Evolutionary conservation across 176 grass and related monocot species (phyloP), one percentile per base, ranked within the genome.

Genomic region (Musa itinerans): DNA sequence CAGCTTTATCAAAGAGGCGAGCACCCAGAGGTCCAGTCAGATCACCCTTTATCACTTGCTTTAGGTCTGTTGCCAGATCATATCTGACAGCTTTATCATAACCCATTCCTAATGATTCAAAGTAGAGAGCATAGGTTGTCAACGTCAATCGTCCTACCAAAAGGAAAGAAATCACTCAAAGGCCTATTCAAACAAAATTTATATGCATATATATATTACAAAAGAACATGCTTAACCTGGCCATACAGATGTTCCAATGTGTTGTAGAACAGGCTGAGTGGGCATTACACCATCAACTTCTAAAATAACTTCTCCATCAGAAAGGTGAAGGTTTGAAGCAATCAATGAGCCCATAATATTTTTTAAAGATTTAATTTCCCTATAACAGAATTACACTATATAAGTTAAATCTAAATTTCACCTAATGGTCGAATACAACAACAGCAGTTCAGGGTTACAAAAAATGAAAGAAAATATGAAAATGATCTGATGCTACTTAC

Each of bases 1-100:
- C 84, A 1, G 90, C 95, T 58, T 93, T 98, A 74, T 91, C 95
- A 76, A 98, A 98, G n/a, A 98, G 88, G 56, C 82, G 95, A 50
- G 90, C 95, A 2, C 95, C 95, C 86, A 85, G 91, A 6, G 95
- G 95, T 0, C 95, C 90, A 24, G 86, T 91, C 62, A 75, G 87
- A 79, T 98, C 95, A 52, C 95, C 86, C 72, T 87, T 98, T n/a
- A 98, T 69, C 0, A 79, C 78, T 66, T 98, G 95, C 76, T 84
- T 91, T 72, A 87, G 52, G 54, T 98, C 95, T 50, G 59, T 91
- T 20, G 84, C 78, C 50, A 98, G 78, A 77, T 98, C 90, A 71
- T 98, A 93, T 1, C 70, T 62, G 0, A 83, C 79, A 72, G 95
- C 84, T 77, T 93, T 86, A 2, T 78, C 48, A 57, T 93, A 90